Evolutionary conservation across 306 rosid species (phyloP), one percentile per base, ranked within the genome.

Genomic region (Cucumis hystrix): DNA sequence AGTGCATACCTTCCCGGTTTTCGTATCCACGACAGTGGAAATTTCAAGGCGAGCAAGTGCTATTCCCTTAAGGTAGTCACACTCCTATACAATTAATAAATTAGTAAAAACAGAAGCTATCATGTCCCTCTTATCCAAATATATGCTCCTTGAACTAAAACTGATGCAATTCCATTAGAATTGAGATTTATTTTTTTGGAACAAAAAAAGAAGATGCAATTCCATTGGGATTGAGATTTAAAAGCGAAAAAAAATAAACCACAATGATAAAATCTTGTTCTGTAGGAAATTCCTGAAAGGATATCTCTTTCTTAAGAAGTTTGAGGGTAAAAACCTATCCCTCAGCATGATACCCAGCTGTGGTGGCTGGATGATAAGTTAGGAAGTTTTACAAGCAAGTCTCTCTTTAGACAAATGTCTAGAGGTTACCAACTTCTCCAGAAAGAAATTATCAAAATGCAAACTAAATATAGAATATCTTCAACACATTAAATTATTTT

Each of bases 21-120:
- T 91, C 1, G 87, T 62, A 86, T 95, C 99, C 87, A 95, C 99
- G 68, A 95, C 99, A 15, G 99, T 95, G 49, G 99, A 95, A 86
- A 84, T 59, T 75, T 90, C 85, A 78, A 95, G 91, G 80, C 92
- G 97, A 82, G 99, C 96, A 75, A 77, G 89, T 70, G 99, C 97
- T 67, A 92, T 1, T 45, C 83, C 89, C 85, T 86, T 89, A 67
- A 95, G 97, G 82, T 90, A 90, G 83, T 95, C 96, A 45, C 99
- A 95, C 85, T 95, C 99, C 99, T 95, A 87, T 23, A 69, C 80
- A 77, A 76, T 68, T 45, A 76, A 81, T 80, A 47, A 79, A 40
- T 33, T 33, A 49, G 72, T 58, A 35, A 35, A 55, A 71, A 59
- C 37, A 67, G 80, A 65, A 80, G 61, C 66, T n/a, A 80, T 39